Percentiles rank a stretch among this genome's conserved stretches.
Conservation (phyloP, 2,329 filamentous ascomycete species). For the Ascochyta koolunga region DNA sequence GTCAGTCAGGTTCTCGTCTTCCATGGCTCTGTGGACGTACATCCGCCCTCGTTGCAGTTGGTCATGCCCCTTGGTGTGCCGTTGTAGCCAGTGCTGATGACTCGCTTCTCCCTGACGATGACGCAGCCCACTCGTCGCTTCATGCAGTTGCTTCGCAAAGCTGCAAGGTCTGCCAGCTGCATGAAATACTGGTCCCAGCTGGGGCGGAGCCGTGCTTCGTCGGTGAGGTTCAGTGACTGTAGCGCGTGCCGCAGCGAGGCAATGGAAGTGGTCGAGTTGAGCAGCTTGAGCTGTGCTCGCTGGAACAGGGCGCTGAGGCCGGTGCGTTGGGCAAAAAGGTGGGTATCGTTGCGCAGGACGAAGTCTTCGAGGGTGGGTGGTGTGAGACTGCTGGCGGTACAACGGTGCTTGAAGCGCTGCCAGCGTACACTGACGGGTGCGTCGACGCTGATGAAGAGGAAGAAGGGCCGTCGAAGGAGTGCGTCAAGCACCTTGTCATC, state of each 20-base stretch:
- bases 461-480: constrained; percentile 83
- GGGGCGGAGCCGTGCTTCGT: constrained; percentile 80
- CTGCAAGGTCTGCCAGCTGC: constrained; percentile 89
- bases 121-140: constrained; percentile 95
- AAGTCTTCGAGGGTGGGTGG: constrained; percentile 65
- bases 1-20: not conserved
- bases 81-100: constrained; percentile 96
- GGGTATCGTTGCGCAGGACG: constrained; percentile 69
- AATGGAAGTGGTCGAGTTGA: constrained; percentile 81
- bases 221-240: constrained; percentile 74
- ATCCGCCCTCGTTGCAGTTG: constrained; percentile 94
- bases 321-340: constrained; percentile 70
- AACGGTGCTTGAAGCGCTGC: constrained; percentile 73
- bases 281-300: constrained; percentile 79
- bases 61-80: constrained; percentile 87
- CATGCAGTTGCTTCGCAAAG: constrained; percentile 95
- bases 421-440: constrained; percentile 85
- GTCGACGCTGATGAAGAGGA: constrained; percentile 89
- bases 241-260: constrained; percentile 75
- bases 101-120: constrained; percentile 81
- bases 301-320: constrained; percentile 80
- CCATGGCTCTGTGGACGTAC: constrained; percentile 49
- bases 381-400: constrained; percentile 53
- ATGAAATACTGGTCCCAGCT: constrained; percentile 99
- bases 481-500: constrained; percentile 75